Percentiles rank a stretch among this genome's conserved stretches.
phyloP scores from a whole-genome alignment of 345 rosid genomes.

The sweet orange (Citrus sinensis) region DVS_A1.0 CM039164.1:396001-396500 shows the following conservation, averaged over 20 bases:
- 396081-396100: not conserved
- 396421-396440: not conserved
- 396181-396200: not conserved
- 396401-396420: not conserved
- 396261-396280: not conserved
- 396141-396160: not conserved
- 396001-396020: conserved; percentile 92
- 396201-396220: not conserved
- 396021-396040: conserved; percentile 51
- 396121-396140: not conserved
- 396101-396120: too few species aligned
- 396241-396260: not conserved
- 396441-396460: conserved; percentile 38
- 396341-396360: not conserved
- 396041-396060: not conserved
- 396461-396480: conserved; percentile 73
- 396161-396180: not conserved
- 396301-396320: not conserved
- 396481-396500: conserved; percentile 77
- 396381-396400: not conserved
- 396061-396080: not conserved
- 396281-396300: not conserved
- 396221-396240: not conserved
- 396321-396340: not conserved
- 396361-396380: not conserved